Base-by-base conservation (phyloP, 768 basidiomycete species). In the Mycena rosella region DNA sequence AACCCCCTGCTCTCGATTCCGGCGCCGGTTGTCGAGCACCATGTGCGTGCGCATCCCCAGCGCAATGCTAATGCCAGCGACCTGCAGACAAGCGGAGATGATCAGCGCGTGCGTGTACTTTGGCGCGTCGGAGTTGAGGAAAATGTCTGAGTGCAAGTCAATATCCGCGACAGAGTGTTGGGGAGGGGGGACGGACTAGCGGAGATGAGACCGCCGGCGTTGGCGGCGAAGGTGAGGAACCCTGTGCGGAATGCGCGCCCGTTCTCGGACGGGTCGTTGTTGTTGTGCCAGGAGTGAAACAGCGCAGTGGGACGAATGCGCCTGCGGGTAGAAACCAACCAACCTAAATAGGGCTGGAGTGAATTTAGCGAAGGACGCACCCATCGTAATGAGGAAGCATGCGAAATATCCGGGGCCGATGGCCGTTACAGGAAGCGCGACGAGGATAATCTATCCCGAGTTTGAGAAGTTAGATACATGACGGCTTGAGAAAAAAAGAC, bases 281-380 rank as follows among this genome's bases (percentile, higher is more conserved):
- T 51, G 60, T 51, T 48, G 48, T 61, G 51, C 60, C 48, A 61
- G 27, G 60, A 52, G 47, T 61, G 60, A 22, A 61, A 61, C 34
- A 61, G 32, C 6, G 22, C 20, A 7, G 60, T 49, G 48, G 60
- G 36, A 51, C 34, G 34, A 51, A 53, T 6, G 60, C 45, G 29
- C 48, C 47, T 51, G 45, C 22, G 18, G 11, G n/a, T 15, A 26
- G n/a, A n/a, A n/a, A n/a, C n/a, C n/a, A n/a, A n/a, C n/a, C n/a
- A n/a, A n/a, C n/a, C n/a, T n/a, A n/a, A n/a, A n/a, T n/a, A n/a
- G n/a, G n/a, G n/a, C n/a, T n/a, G n/a, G n/a, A n/a, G n/a, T n/a
- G n/a, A n/a, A n/a, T n/a, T n/a, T n/a, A n/a, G n/a, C n/a, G 20
- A 27, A 10, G 14, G 30, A 57, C 40, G 53, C 32, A 55, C 53